Evolutionary conservation across 164 flowering plant species (phyloP), one percentile per base, ranked within the genome.

Genomic region (Cinnamomum micranthum): DNA sequence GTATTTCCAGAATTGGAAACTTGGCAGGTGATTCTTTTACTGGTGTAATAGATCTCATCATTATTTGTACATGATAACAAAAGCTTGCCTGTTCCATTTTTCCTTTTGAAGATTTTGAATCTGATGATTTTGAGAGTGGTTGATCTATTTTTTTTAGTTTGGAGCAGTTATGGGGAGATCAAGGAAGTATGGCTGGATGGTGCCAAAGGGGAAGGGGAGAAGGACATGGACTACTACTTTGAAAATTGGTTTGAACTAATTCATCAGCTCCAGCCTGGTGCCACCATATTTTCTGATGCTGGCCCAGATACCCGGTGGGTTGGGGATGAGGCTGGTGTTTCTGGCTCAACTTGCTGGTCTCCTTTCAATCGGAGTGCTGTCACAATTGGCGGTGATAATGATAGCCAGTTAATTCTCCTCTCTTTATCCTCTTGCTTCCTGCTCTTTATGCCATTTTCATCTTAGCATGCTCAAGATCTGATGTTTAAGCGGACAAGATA

Each of bases 291-390:
- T 74, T 96, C 98, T 0, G 99, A 96, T 84, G 99, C 91, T 67
- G 99, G 99, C 72, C 99, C 99, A 14, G 97, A 96, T 65, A 74
- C 77, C 17, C 85, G 99, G 74, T 96, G 99, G 99, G 74, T 94
- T 65, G 98, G 99, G 15, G 91, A 94, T 78, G 99, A 96, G 80
- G 87, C 83, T 80, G 99, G 98, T 50, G 74, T 80, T 76, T 93
- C 95, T 75, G 86, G 91, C 10, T 83, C 89, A 27, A 90, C 98
- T 52, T 94, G 97, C 77, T 96, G 99, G 99, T 94, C 97, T n/a
- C 90, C 85, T 73, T 92, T 91, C 81, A 92, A 96, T 70, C 72
- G 79, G 10, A 92, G 90, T 77, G 69, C 69, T 74, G 88, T 84
- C 55, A 81, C 75, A 33, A 96, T 96, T 73, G 98, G 98, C 64